Evolutionary conservation across 179 eudicot genomes (phyloP).

Genomic region (Monotropa hypopitys): DNA sequence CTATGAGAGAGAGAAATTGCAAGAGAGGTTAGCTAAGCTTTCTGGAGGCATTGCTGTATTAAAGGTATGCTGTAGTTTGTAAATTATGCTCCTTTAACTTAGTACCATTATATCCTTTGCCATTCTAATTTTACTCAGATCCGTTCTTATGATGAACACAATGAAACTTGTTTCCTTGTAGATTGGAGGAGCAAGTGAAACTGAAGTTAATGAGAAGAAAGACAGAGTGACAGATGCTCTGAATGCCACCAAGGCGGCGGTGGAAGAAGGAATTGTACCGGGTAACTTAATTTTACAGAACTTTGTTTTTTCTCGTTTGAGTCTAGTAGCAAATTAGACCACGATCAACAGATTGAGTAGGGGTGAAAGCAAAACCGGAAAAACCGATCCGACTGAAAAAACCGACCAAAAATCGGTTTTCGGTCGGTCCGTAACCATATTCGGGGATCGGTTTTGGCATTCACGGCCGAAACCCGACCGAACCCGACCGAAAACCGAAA

Average conservation of each 20-base stretch:
- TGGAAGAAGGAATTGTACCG: conserved; percentile 92
- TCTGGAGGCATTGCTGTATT: conserved; percentile 97
- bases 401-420: too few relatives aligned
- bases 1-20: conserved; percentile 82
- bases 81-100: background rate
- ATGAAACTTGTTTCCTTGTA: conserved; percentile 13
- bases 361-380: too few relatives aligned
- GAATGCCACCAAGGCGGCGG: conserved; percentile 95
- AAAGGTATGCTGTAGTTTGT: conserved; percentile 34
- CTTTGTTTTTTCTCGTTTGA: background rate
- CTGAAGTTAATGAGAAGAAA: conserved; percentile 93
- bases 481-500: too few relatives aligned
- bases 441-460: too few relatives aligned
- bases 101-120: background rate
- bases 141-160: background rate
- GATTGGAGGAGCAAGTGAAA: conserved; percentile 99
- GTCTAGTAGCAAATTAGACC: background rate
- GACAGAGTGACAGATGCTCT: conserved; percentile 96
- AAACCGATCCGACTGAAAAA: too few relatives aligned
- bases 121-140: background rate
- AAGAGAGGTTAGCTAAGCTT: conserved; percentile 86
- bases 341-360: background rate
- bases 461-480: too few relatives aligned
- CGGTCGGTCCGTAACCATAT: too few relatives aligned
- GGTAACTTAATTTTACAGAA: conserved; percentile 18